Base-by-base conservation (phyloP, 2,329 filamentous ascomycete species). In the Mollisia scopiformis region DNA sequence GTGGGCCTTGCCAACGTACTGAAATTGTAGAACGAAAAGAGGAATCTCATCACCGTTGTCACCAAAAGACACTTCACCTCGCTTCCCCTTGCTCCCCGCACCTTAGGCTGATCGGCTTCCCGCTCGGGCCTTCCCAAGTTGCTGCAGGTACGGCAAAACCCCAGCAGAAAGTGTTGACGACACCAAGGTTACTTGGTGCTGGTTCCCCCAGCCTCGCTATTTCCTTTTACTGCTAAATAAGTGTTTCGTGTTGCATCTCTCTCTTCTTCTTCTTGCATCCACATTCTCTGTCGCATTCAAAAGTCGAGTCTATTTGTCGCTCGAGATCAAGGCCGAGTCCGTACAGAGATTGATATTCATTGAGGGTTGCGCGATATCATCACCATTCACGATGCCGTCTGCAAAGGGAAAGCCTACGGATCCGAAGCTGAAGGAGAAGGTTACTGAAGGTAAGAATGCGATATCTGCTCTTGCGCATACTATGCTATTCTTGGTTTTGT, bases 381-480 rank as follows among this genome's bases (percentile, higher is more conserved):
- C 25, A 49, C 10, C 30, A 19, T 6, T 33, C 47, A 51, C n/a
- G n/a, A 51, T 51, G 47, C 14, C 30, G 21, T 78, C 77, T 25
- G 75, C 74, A 25, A 79, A 78, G 62, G 77, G 77, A 66, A 80
- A 78, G 61, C 77, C 77, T 11, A 79, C 77, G 5, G 76, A 80
- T 65, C 75, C 76, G 1, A 75, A 79, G 62, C 65, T 80, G 46
- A 74, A 75, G 53, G 77, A 79, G 68, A 71, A 79, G 66, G 75
- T 78, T 28, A 79, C 78, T 66, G 74, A 80, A 64, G 71, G 74
- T 74, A 59, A 39, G 59, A 58, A 13, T 46, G 21, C 41, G 8
- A 25, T 46, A 3, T 13, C 41, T 43, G 2, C 16, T 16, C 3
- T 43, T 21, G 7, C 16, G 39, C 39, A 7, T 19, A 13, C 39